phyloP scores from a whole-genome alignment of 495 filamentous ascomycete species.

The Neurospora terricola region DNA sequence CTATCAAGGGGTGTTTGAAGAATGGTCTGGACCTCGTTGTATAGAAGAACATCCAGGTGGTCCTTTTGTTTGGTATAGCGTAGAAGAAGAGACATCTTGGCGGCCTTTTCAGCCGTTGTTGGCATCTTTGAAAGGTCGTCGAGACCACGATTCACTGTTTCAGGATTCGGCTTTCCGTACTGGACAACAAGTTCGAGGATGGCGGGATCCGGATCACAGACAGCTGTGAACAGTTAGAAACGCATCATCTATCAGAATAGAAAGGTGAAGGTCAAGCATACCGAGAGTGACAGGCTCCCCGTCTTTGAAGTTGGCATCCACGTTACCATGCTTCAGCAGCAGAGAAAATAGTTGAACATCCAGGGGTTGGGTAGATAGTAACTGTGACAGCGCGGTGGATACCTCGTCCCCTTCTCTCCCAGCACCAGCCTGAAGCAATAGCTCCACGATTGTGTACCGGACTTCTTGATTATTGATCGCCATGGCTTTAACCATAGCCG shows the following conservation, averaged over 20 bases:
- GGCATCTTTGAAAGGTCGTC: conserved; percentile 21
- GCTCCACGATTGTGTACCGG: conserved; percentile 29
- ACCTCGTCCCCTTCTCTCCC: conserved; percentile 22
- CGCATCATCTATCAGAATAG: background rate
- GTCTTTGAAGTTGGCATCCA: conserved; percentile 33
- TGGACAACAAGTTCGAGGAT: conserved; percentile 34
- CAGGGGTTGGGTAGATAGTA: conserved; percentile 21
- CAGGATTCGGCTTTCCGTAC: conserved; percentile 24
- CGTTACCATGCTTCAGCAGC: conserved; percentile 31
- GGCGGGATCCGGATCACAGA: conserved; percentile 22
- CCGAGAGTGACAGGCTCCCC: conserved; percentile 22
- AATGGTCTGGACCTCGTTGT: conserved; percentile 30
- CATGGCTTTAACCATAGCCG: conserved; percentile 30
- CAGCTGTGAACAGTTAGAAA: conserved; percentile 17
- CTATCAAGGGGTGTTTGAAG: conserved; percentile 17
- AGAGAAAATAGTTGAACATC: conserved; percentile 28
- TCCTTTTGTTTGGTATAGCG: conserved; percentile 27
- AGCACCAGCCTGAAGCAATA: conserved; percentile 30
- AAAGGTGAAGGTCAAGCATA: conserved; percentile 1
- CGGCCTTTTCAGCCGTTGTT: conserved; percentile 22
- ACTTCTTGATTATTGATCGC: conserved; percentile 14
- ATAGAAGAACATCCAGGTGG: conserved; percentile 20
- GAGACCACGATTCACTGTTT: conserved; percentile 24
- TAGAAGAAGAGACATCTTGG: conserved; percentile 29
- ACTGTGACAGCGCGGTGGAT: conserved; percentile 24